Base-by-base conservation (phyloP, 768 basidiomycete species). In the Pleurotus tuber-regium region DNA sequence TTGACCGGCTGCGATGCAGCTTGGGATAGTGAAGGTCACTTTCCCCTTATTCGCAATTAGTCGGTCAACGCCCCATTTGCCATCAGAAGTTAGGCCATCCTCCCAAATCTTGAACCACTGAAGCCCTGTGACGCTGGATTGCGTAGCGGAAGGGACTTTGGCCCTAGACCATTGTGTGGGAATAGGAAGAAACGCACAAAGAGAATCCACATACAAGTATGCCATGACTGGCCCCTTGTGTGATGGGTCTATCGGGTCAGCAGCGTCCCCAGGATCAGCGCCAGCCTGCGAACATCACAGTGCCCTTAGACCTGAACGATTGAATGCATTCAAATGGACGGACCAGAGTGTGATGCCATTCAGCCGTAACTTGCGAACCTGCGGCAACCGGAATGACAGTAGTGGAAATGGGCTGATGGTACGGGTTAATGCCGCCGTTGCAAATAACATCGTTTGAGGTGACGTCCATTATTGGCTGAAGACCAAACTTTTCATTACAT, bases 371-470 rank as follows among this genome's bases (percentile, higher is more conserved):
- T 52, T 68, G 67, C 4, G 77, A 67, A 14, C 82, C 80, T 53
- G 80, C 82, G 1, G 80, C 66, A 11, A 79, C 77, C 8, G 68
- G 65, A 58, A 82, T 78, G 33, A 79, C 60, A 1, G 65, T 65
- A 16, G 61, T 63, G 4, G 76, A 79, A 12, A 79, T 60, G 6
- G 77, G 78, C 52, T 69, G 66, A 46, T 73, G 72, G 61, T 77
- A 79, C 3, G 77, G 79, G 59, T 80, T 82, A 57, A 78, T 78
- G 12, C 79, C 80, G 21, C 80, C 79, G 44, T 83, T 83, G 71
- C 82, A 83, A 51, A 82, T 82, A 31, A 75, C 50, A 57, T 75
- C 75, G 63, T 79, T 79, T 0, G 77, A 79, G 4, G 73, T 79
- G 14, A 83, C 79, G 57, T 83, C 77, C 12, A 63, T 79, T 52